phyloP scores from a whole-genome alignment of 2,329 filamentous ascomycete species.

The Trichoderma arundinaceum region DNA sequence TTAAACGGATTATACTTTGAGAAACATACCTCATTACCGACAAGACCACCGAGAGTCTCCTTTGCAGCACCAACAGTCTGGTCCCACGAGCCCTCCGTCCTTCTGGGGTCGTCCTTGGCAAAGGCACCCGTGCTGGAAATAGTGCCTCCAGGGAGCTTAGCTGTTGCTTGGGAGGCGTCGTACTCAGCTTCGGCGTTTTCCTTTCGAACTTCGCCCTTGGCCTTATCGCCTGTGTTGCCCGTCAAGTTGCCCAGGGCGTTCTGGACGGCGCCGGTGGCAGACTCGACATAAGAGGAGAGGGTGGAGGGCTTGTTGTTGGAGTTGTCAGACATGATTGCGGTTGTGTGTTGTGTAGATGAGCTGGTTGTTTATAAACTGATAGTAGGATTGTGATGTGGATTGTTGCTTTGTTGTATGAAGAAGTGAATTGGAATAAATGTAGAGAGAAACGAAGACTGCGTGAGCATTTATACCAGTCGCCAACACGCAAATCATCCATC shows the following conservation, averaged over 20 bases:
- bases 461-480: conserved; percentile 7
- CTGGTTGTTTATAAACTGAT: background rate
- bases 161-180: conserved; percentile 74
- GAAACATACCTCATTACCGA: conserved; percentile 70
- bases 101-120: conserved; percentile 73
- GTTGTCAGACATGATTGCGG: conserved; percentile 42
- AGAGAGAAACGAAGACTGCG: background rate
- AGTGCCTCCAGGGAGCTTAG: conserved; percentile 74
- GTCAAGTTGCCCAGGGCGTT: conserved; percentile 73
- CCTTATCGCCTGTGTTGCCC: conserved; percentile 71
- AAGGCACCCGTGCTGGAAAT: conserved; percentile 72
- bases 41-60: conserved; percentile 75
- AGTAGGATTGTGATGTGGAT: background rate
- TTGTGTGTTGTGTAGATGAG: background rate
- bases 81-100: conserved; percentile 77
- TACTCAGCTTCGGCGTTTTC: conserved; percentile 69
- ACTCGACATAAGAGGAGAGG: conserved; percentile 77
- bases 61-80: conserved; percentile 89
- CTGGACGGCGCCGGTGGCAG: conserved; percentile 74
- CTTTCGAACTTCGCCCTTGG: conserved; percentile 68
- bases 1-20: background rate
- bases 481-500: background rate
- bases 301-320: conserved; percentile 63
- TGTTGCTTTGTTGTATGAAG: background rate
- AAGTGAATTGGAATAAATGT: background rate